Base-by-base conservation (phyloP, 805 yeast species). In the Tetrapisispora iriomotensis region DNA sequence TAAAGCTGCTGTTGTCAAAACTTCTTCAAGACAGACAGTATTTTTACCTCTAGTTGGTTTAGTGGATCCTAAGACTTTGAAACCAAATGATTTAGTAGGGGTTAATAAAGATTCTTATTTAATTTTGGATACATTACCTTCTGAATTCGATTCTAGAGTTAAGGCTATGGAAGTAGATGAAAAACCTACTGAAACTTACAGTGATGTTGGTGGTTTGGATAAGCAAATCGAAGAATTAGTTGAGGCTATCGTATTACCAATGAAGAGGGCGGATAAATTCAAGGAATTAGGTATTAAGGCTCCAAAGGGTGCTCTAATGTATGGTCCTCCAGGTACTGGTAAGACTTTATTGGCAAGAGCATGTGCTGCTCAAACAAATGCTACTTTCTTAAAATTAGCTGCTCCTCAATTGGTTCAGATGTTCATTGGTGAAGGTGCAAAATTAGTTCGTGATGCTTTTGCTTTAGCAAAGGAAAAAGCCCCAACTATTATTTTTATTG, bases 251-350 rank as follows among this genome's bases (percentile, higher is more conserved):
- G 99, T 92, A 20, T 71, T 92, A 45, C 99, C 99, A 25, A 87
- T 92, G 95, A 90, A 88, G 63, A 96, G 92, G 62, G 94, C 95
- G 19, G 98, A 92, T 40, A 90, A 92, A 65, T 90, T 92, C 68
- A 84, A 84, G 58, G 78, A 77, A 43, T 70, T 92, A 65, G 99
- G 99, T 41, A 88, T 92, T 58, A 90, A 84, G 60, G 94, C 98
- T 13, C 98, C 98, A 43, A 92, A 92, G 62, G 98, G 98, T 61
- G 97, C 96, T 3, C 71, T 92, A 39, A 86, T 92, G 88, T 92
- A 92, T 60, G 99, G 99, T 27, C 97, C 99, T 8, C 99, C 99
- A 39, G 99, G 99, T 62, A 92, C 98, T 1, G 99, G 99, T 62
- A 92, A 92, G 65, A 92, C 98, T 2, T 69, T 92, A 45, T 71